Evolutionary conservation across 2,329 filamentous ascomycete species (phyloP).

Genomic region (Verticillium tricorpus): DNA sequence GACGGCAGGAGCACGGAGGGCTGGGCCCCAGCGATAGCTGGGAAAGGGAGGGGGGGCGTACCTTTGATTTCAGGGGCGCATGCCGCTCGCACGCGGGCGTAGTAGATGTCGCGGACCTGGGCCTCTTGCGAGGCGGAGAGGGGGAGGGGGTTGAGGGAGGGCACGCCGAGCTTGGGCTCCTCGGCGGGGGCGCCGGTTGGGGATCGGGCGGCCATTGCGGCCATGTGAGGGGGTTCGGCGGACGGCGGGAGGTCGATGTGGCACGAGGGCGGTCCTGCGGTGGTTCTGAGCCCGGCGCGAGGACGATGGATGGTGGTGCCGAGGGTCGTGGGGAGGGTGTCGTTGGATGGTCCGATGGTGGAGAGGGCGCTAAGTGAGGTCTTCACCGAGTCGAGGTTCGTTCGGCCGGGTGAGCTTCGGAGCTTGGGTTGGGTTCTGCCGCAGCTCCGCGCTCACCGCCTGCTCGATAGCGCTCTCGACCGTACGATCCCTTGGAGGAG

Average conservation of each 20-base stretch:
- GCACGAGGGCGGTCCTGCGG: background rate
- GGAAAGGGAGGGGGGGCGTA: slow-evolving; percentile 24
- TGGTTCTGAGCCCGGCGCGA: background rate
- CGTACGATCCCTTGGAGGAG: background rate
- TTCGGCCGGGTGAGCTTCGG: background rate
- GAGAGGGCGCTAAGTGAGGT: slow-evolving; percentile 1
- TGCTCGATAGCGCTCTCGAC: background rate
- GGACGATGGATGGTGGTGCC: background rate
- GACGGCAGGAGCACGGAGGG: background rate
- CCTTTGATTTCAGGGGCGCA: slow-evolving; percentile 78
- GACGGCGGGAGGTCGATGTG: background rate
- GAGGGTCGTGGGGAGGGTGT: background rate
- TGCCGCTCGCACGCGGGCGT: slow-evolving; percentile 69
- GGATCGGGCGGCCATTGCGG: slow-evolving; percentile 34
- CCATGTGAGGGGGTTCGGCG: slow-evolving; percentile 20
- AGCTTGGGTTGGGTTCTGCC: background rate
- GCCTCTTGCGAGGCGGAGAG: slow-evolving; percentile 77
- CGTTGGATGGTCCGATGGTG: slow-evolving; percentile 3
- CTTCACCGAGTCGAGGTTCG: slow-evolving; percentile 1
- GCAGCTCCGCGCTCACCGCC: background rate
- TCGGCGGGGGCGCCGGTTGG: slow-evolving; percentile 18
- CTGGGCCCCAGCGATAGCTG: background rate
- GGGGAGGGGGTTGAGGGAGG: slow-evolving; percentile 74
- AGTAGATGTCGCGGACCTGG: slow-evolving; percentile 76
- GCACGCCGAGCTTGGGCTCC: slow-evolving; percentile 35